Conservation (phyloP, 768 basidiomycete genomes). For the Mycena amicta region DNA sequence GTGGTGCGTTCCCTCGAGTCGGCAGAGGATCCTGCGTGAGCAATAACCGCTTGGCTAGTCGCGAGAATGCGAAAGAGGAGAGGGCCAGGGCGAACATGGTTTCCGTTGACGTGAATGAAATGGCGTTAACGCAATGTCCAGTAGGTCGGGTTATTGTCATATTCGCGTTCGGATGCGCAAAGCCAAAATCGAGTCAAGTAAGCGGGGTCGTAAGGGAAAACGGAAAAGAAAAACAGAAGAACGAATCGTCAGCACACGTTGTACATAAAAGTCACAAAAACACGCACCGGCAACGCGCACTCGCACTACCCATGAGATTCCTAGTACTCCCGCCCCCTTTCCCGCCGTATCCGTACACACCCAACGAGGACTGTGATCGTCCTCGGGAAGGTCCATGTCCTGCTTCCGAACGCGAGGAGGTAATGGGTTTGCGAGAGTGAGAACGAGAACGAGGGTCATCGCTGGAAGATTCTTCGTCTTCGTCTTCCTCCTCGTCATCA, state of each 20-base stretch:
- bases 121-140: not conserved
- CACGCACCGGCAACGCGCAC: not conserved
- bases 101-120: too few relatives aligned
- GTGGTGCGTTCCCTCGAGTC: not conserved
- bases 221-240: not conserved
- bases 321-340: not conserved
- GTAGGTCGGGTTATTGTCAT: too few relatives aligned
- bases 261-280: not conserved
- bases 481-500: not conserved
- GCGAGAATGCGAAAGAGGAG: not conserved
- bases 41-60: not conserved
- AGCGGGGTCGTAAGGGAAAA: not conserved
- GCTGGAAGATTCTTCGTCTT: not conserved
- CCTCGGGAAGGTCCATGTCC: not conserved
- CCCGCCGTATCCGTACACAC: slow-evolving; percentile 2
- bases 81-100: not conserved
- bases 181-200: not conserved
- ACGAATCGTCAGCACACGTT: not conserved
- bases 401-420: too few relatives aligned
- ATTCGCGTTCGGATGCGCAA: too few relatives aligned
- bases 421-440: not conserved
- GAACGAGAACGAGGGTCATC: not conserved
- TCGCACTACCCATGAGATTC: not conserved
- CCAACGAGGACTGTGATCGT: not conserved
- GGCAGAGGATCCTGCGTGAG: not conserved